Evolutionary conservation across 2,329 filamentous ascomycete species (phyloP).

Genomic region (Malbranchea cinnamomea): DNA sequence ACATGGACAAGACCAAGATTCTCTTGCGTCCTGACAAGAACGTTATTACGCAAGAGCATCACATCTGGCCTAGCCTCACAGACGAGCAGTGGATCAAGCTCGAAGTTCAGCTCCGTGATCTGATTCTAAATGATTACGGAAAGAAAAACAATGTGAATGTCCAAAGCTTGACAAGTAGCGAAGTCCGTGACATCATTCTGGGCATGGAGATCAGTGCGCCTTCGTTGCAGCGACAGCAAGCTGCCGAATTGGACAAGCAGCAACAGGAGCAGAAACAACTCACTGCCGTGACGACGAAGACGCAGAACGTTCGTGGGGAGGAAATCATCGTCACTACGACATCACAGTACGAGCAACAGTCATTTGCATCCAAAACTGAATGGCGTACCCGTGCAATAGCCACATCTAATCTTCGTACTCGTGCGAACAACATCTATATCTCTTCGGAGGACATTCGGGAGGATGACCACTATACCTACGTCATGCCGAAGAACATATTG

Average conservation of each 20-base stretch:
- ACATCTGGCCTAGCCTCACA: constrained; percentile 89
- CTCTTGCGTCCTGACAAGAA: constrained; percentile 92
- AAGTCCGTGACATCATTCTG: constrained; percentile 95
- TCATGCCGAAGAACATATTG: constrained; percentile 98
- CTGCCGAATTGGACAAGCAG: constrained; percentile 97
- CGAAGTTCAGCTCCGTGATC: constrained; percentile 86
- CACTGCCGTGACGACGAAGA: constrained; percentile 95
- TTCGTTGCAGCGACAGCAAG: constrained; percentile 95
- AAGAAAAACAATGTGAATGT: constrained; percentile 99
- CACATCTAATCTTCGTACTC: constrained; percentile 82
- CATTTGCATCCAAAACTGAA: constrained; percentile 96
- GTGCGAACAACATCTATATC: constrained; percentile 97
- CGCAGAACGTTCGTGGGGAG: constrained; percentile 89
- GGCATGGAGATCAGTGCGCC: constrained; percentile 99
- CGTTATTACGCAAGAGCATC: constrained; percentile 94
- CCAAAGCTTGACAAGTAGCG: constrained; percentile 85
- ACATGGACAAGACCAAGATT: constrained; percentile 96
- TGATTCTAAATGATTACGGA: constrained; percentile 95
- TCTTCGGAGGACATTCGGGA: constrained; percentile 87
- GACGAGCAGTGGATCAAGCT: constrained; percentile 99
- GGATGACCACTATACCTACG: constrained; percentile 79
- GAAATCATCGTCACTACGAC: constrained; percentile 98
- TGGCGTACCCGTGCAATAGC: constrained; percentile 96
- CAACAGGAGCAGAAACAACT: constrained; percentile 93
- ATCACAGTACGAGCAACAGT: constrained; percentile 93